A percentile compares a stretch with the other conserved stretches of the same genome.
These are phyloP conservation scores for Populus davidiana DNA, from an alignment of 345 rosid genomes.

Conservation along the genomic window DNA sequence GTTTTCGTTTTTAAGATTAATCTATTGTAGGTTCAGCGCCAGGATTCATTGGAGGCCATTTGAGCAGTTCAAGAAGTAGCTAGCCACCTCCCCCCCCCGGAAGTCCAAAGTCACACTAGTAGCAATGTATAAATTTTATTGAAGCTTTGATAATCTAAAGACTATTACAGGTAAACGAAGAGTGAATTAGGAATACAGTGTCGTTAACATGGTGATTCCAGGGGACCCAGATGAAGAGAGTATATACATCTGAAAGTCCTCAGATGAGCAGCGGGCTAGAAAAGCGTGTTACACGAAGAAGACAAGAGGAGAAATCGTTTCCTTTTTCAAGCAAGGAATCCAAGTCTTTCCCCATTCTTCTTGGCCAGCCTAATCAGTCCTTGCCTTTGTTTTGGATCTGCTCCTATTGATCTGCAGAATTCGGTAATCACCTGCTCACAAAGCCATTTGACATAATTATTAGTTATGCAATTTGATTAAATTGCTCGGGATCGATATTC, in stretches of 20 bases:
- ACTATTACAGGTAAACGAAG: slow-evolving; percentile 17
- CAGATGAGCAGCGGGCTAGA: slow-evolving; percentile 10
- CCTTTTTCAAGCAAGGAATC: slow-evolving; percentile 68
- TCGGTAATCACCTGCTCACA: slow-evolving; percentile 73
- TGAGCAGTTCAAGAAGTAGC: not conserved
- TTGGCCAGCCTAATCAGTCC: slow-evolving; percentile 93
- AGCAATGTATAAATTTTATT: too few species aligned
- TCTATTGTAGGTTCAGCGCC: not conserved
- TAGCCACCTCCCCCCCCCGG: not conserved
- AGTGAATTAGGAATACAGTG: not conserved
- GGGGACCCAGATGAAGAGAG: slow-evolving; percentile 16
- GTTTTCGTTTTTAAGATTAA: too few species aligned
- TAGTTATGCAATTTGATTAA: not conserved
- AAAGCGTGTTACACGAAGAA: slow-evolving; percentile 1
- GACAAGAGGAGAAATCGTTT: not conserved
- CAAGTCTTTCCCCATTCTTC: slow-evolving; percentile 94
- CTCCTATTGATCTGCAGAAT: slow-evolving; percentile 95
- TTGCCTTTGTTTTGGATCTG: slow-evolving; percentile 95
- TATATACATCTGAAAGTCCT: slow-evolving; percentile 9
- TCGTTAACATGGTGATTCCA: slow-evolving; percentile 15
- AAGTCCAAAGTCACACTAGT: too few species aligned
- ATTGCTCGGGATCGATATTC: not conserved
- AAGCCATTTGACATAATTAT: not conserved
- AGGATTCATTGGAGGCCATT: not conserved
- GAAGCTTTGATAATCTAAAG: not conserved